Base-by-base conservation (phyloP, 2,329 filamentous ascomycete genomes). In the Diaporthe aspalathi region DNA sequence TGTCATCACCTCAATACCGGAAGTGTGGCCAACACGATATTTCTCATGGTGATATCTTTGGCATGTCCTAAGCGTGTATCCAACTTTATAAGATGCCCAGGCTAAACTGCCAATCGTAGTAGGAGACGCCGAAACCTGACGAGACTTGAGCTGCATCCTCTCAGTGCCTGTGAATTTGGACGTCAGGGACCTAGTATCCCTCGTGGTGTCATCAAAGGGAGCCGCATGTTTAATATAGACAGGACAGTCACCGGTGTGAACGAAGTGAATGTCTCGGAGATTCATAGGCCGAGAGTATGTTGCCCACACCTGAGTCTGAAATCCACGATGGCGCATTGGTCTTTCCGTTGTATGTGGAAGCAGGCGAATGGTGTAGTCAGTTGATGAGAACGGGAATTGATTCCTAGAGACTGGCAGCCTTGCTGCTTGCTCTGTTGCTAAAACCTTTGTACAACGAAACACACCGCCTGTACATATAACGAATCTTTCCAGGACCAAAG, bases 191-290 rank as follows among this genome's bases (percentile, higher is more conserved):
- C 22, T 8, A n/a, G 14, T 22, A 14, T 50, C n/a, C 4, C n/a
- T 38, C 45, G 12, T 50, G 60, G 60, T 65, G 14, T 16, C 45
- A 24, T 50, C 38, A n/a, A 22, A 50, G 8, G n/a, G 57, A 35
- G 43, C 45, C 45, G 43, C 60, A 38, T 50, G 60, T 65, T 65
- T 65, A 43, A 65, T 50, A 22, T 50, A 50, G 14, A 35, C 17
- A 63, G 8, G 14, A 35, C 17, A 63, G 8, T 20, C n/a, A 6
- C 14, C 20, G 7, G 7, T 50, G 29, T 16, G 49, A 65, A 45
- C 14, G 20, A 38, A n/a, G 14, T 49, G 4, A 5, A 50, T 38
- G 6, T 27, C 43, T 32, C 45, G 45, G 60, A 11, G 22, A 35
- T 65, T 12, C n/a, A 38, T 20, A 3, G n/a, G 45, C 60, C 60